Base-by-base conservation (phyloP, 768 basidiomycete species). In the Hygrocybe coccinea region DNA sequence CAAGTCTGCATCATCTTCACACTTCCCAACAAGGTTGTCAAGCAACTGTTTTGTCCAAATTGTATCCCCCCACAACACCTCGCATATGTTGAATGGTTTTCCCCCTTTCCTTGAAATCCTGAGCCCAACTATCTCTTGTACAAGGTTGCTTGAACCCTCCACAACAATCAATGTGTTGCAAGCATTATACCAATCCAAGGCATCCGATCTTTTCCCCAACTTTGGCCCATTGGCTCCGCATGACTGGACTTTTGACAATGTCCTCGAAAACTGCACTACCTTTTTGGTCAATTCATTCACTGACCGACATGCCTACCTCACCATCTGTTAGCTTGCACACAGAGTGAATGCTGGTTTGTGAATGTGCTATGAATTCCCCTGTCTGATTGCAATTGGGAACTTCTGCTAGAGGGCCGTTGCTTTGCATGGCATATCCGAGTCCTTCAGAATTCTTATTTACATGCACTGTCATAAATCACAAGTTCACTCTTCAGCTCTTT, bases 201-300 rank as follows among this genome's bases (percentile, higher is more conserved):
- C 0, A 69, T 74, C 9, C n/a, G 35, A 76, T 53, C 58, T 74
- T 0, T 62, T 68, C 15, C 72, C 73, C 0, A 58, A 62, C 33
- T 73, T 71, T 52, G 69, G 71, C 1, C 56, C 58, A 3, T 35
- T 50, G 2, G 69, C 60, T 0, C 69, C 69, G 19, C 34, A 54
- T 1, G 59, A 63, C 2, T 76, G 74, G 74, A 63, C 62, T 1
- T 64, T 61, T 37, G 66, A 62, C 17, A 73, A 50, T 35, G 67
- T 73, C 8, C 61, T 74, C 1, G 71, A 76, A 7, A 3, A 37
- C 6, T 65, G 65, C 48, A 37, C 41, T 5, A 53, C 25, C 1
- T 76, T 74, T 48, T 74, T 56, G 60, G 57, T 71, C 0, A 73
- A 67, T 59, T 50, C 62, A 0, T 71, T 67, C 39, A 60, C 61